Percentiles rank a stretch among this genome's conserved stretches.
Evolutionary conservation across 148 eudicot genomes (phyloP).

Genomic region (Cornus kousa): DNA sequence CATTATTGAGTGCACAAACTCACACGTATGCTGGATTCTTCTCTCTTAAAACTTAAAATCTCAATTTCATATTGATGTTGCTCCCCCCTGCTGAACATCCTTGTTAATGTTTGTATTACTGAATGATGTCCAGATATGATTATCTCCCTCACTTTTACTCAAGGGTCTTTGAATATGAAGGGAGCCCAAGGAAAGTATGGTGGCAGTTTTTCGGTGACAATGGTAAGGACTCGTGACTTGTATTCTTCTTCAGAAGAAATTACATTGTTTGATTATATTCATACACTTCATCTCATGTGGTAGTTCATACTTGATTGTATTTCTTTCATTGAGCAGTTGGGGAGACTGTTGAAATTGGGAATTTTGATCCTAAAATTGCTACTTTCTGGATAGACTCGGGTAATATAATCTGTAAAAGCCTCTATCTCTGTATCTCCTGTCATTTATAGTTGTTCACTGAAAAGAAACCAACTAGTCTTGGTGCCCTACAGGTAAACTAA

Average conservation of each 20-base stretch:
- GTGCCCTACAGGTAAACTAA: conserved; percentile 65
- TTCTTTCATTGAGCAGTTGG: conserved; percentile 65
- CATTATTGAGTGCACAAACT: conserved; percentile 73
- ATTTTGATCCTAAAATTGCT: conserved; percentile 93
- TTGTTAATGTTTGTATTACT: conserved; percentile 5
- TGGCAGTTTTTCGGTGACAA: conserved; percentile 99
- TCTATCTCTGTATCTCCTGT: neutral
- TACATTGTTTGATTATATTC: neutral
- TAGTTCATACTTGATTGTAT: neutral
- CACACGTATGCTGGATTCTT: conserved; percentile 41
- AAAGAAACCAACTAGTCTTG: neutral
- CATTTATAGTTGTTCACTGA: neutral
- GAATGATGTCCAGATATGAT: conserved; percentile 56
- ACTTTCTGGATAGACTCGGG: conserved; percentile 98
- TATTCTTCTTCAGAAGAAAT: neutral
- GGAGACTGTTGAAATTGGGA: conserved; percentile 83
- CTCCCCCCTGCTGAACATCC: neutral
- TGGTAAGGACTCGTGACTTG: conserved; percentile 39
- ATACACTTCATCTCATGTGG: conserved; percentile 3
- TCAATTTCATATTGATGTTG: neutral
- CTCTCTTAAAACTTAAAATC: neutral
- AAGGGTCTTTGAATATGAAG: conserved; percentile 94
- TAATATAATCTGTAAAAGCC: conserved; percentile 20
- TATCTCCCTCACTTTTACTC: conserved; percentile 96
- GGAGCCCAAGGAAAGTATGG: conserved; percentile 94